Evolutionary conservation across 306 rosid genomes (phyloP).

Genomic region (Purshia tridentata): DNA sequence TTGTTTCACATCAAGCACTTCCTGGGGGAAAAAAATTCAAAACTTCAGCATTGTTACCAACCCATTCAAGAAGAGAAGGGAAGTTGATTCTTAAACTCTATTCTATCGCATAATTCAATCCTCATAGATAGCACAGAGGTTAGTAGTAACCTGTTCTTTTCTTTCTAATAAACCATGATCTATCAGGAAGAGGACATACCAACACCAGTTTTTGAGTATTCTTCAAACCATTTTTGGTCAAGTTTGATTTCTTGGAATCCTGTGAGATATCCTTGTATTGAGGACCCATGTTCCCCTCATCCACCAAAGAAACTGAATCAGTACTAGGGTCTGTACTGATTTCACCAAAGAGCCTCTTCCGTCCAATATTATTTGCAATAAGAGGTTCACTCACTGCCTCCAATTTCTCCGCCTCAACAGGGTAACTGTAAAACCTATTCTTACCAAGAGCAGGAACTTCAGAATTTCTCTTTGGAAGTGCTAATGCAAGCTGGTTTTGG

Average conservation of each 20-base stretch:
- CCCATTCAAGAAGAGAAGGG: neutral
- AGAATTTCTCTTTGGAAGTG: neutral
- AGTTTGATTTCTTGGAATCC: constrained; percentile 18
- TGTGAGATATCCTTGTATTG: constrained; percentile 7
- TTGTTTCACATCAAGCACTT: constrained; percentile 29
- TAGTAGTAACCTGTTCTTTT: neutral
- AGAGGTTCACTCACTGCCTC: constrained; percentile 11
- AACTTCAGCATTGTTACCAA: neutral
- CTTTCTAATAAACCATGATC: constrained; percentile 1
- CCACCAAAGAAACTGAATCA: constrained; percentile 15
- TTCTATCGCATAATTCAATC: neutral
- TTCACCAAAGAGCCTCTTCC: constrained; percentile 34
- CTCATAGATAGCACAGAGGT: neutral
- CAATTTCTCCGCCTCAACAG: constrained; percentile 1
- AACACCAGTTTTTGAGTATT: constrained; percentile 2
- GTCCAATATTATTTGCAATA: constrained; percentile 8
- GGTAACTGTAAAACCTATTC: neutral
- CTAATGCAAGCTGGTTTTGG: neutral
- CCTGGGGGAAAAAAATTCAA: constrained; percentile 12
- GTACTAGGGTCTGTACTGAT: constrained; percentile 6
- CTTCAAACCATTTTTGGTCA: constrained; percentile 11
- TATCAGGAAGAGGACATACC: constrained; percentile 8
- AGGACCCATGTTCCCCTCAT: constrained; percentile 9
- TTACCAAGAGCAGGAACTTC: constrained; percentile 7
- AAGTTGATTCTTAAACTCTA: constrained; percentile 1